phyloP scores from a whole-genome alignment of 1,284 basidiomycete genomes.

The Phellopilus nigrolimitatus region DNA sequence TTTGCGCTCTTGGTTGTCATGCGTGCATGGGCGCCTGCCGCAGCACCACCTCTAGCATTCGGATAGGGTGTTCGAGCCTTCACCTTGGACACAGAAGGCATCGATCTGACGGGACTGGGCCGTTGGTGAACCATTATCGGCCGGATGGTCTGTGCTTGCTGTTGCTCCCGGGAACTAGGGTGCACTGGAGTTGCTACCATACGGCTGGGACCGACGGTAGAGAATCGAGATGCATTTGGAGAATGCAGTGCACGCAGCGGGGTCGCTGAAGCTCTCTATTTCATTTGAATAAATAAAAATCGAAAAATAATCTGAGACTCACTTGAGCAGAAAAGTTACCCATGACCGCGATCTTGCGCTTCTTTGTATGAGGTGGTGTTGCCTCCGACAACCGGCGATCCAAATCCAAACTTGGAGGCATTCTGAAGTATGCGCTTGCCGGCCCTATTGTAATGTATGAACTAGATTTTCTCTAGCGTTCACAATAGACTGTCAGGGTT shows the following conservation, averaged over 20 bases:
- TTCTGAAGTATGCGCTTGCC: too few relatives aligned
- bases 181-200: not conserved
- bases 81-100: not conserved
- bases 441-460: too few relatives aligned
- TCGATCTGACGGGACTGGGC: not conserved
- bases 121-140: not conserved
- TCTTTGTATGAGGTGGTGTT: not conserved
- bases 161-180: not conserved
- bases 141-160: not conserved
- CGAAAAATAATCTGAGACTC: not conserved
- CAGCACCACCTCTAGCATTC: not conserved
- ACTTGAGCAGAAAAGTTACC: not conserved
- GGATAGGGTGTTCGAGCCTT: not conserved
- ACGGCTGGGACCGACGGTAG: not conserved
- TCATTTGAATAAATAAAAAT: not conserved
- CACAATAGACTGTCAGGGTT: too few relatives aligned
- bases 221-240: not conserved
- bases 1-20: not conserved
- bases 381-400: not conserved
- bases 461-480: too few relatives aligned
- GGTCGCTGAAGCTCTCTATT: not conserved
- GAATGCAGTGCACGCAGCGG: not conserved
- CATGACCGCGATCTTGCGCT: not conserved
- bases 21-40: not conserved
- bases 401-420: not conserved